Percentiles rank a stretch among this genome's conserved stretches.
phyloP scores from a whole-genome alignment of 768 basidiomycete genomes.

The Calocybe indica region DNA sequence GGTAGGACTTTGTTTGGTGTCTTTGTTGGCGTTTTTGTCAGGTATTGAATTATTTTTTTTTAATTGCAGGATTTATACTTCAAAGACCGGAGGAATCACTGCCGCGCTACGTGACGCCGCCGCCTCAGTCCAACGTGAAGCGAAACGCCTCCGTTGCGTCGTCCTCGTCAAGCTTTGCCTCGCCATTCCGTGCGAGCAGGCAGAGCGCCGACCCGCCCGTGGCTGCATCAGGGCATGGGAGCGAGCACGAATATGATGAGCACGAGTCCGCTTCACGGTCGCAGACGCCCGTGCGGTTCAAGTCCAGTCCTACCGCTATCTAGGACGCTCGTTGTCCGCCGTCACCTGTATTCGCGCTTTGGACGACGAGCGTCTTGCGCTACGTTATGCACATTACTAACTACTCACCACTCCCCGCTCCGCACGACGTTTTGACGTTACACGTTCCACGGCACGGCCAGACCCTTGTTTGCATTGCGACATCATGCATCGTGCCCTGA shows the following conservation, averaged over 20 bases:
- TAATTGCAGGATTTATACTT: conserved; percentile 47
- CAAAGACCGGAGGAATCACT: conserved; percentile 53
- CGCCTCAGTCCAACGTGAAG: conserved; percentile 7
- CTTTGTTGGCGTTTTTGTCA: neutral
- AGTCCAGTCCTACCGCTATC: neutral
- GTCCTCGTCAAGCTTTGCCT: conserved; percentile 8
- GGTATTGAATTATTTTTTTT: neutral
- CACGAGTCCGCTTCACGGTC: neutral
- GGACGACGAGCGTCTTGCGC: too few species aligned
- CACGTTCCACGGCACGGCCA: too few species aligned
- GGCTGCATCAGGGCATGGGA: neutral
- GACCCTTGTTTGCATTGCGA: too few species aligned
- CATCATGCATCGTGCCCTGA: too few species aligned
- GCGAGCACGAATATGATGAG: neutral
- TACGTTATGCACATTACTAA: too few species aligned
- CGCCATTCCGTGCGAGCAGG: neutral
- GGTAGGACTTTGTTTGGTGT: conserved; percentile 30
- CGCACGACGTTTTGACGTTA: too few species aligned
- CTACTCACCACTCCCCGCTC: too few species aligned
- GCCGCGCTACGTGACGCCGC: conserved; percentile 42
- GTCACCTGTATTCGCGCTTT: too few species aligned
- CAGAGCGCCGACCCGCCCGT: neutral
- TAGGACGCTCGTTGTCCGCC: neutral
- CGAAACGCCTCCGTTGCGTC: conserved; percentile 1
- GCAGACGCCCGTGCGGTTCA: neutral